Evolutionary conservation across 768 basidiomycete species (phyloP), one percentile per base, ranked within the genome.

Genomic region (Pleurotus cornucopiae): DNA sequence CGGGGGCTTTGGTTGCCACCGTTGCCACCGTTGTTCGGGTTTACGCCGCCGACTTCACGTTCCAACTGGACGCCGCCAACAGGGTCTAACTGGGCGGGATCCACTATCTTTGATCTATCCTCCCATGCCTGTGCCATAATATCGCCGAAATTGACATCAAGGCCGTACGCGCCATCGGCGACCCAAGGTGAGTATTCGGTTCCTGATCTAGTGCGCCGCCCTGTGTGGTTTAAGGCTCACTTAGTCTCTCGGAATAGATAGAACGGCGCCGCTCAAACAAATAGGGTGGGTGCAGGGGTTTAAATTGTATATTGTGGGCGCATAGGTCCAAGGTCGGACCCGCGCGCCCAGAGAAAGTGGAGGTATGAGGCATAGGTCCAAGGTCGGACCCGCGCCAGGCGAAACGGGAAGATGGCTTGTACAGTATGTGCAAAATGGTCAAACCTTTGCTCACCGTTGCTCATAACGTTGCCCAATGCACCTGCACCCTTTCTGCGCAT

Each of bases 301-400:
- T 26, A 6, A 6, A 26, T 26, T 26, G 26, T 26, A 26, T 26
- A 47, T 13, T 13, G 46, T 16, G 46, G 18, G 12, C n/a, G 46
- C 46, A 47, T 47, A 47, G 46, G 25, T 47, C 46, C 46, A 47
- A 47, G 21, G 46, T 47, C 46, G 46, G 46, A 47, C 25, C 46
- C 46, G 46, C 46, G 46, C 46, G 25, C 13, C 18, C 46, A 47
- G 26, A 26, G 26, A 26, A 26, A 26, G 26, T 26, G 26, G 26
- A 23, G 41, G n/a, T 21, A 25, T 16, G 13, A 21, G 13, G 46
- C n/a, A 47, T 25, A 47, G 20, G 46, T 13, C 18, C 13, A 47
- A 25, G 46, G 46, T 20, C 13, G 21, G 21, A 20, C 18, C 14
- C 41, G 41, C n/a, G 18, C 41, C 41, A n/a, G 14, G 41, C 41